These are phyloP conservation scores for Ophiostoma quercus DNA, from an alignment of 2,329 filamentous ascomycete genomes.

Conservation along the genomic window DNA sequence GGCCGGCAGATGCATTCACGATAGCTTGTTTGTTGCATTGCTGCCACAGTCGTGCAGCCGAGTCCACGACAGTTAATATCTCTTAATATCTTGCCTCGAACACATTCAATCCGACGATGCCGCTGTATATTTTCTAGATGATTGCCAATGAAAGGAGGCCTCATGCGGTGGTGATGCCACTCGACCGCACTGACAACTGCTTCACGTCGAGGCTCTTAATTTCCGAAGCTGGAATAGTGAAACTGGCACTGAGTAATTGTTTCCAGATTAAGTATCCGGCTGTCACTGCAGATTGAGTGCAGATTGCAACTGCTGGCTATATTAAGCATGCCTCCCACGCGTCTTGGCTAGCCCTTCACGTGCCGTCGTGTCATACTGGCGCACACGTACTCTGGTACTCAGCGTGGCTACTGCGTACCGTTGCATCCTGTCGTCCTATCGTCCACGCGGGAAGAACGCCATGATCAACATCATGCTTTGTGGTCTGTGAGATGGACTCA, in stretches of 20 bases:
- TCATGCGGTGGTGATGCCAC: neutral
- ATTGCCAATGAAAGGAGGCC: neutral
- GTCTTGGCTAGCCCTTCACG: neutral
- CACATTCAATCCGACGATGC: neutral
- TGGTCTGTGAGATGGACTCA: neutral
- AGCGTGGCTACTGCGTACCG: neutral
- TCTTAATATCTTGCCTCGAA: neutral
- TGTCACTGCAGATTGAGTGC: neutral
- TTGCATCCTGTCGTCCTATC: neutral
- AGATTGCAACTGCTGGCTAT: neutral
- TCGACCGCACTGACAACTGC: neutral
- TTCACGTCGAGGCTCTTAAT: neutral
- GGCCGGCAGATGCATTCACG: neutral
- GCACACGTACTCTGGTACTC: neutral
- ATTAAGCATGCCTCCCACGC: slow-evolving; percentile 6
- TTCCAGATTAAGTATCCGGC: slow-evolving; percentile 1
- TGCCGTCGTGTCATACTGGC: neutral
- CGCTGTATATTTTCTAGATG: neutral
- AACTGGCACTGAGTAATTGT: neutral
- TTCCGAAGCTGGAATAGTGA: neutral
- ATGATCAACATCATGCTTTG: neutral
- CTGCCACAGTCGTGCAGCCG: neutral
- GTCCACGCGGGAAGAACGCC: neutral
- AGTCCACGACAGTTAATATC: neutral
- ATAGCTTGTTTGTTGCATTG: neutral